Percentiles rank a stretch among this genome's conserved stretches.
Evolutionary conservation across 352 stramenopile species (phyloP).

Genomic region (Phytophthora pisi): DNA sequence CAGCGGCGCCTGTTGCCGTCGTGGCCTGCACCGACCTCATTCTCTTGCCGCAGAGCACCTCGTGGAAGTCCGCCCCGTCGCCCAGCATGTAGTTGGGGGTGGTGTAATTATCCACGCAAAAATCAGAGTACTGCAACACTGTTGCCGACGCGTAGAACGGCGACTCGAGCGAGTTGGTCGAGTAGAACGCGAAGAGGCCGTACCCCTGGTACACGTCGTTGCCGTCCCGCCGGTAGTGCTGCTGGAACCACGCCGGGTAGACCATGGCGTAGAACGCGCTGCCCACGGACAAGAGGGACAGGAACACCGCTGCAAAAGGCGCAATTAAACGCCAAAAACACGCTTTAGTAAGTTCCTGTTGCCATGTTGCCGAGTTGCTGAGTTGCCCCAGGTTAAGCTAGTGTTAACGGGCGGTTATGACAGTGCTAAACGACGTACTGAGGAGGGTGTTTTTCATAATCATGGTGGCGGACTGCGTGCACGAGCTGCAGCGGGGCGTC

Average conservation of each 20-base stretch:
- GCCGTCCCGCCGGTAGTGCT: constrained; percentile 79
- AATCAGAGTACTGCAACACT: constrained; percentile 78
- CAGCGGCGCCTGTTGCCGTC: constrained; percentile 59
- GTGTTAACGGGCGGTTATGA: constrained; percentile 5
- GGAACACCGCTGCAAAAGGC: constrained; percentile 64
- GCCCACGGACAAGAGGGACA: constrained; percentile 75
- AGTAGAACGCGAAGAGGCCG: constrained; percentile 86
- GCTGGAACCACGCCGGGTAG: constrained; percentile 87
- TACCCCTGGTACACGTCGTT: constrained; percentile 82
- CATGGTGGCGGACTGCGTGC: constrained; percentile 23
- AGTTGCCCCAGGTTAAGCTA: background rate
- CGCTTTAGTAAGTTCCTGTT: background rate
- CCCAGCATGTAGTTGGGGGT: constrained; percentile 87
- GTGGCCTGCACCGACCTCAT: constrained; percentile 77
- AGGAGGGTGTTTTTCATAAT: constrained; percentile 81
- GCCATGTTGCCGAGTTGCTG: background rate
- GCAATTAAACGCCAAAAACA: background rate
- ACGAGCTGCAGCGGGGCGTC: background rate
- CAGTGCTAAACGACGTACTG: constrained; percentile 46
- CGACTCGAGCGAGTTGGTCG: constrained; percentile 65
- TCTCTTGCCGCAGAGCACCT: constrained; percentile 71
- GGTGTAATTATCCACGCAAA: constrained; percentile 55
- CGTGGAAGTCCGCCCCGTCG: constrained; percentile 72
- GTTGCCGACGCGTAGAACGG: constrained; percentile 85
- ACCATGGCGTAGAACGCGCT: constrained; percentile 82